phyloP scores from a whole-genome alignment of 225 moss, liverwort and hornwort species.

The Lunularia cruciata region DNA sequence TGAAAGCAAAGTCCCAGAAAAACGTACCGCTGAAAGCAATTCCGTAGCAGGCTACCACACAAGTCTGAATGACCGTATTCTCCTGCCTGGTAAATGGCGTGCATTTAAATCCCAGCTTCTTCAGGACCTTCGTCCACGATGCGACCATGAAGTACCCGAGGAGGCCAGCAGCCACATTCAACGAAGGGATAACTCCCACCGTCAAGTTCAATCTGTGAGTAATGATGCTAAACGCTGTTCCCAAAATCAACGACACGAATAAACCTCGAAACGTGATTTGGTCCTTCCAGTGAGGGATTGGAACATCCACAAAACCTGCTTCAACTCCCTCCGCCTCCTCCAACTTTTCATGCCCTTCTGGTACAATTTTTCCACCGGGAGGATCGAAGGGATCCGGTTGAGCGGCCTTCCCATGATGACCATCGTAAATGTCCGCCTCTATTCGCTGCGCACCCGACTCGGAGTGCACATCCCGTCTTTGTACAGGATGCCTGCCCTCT shows the following conservation, averaged over 20 bases:
- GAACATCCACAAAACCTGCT: slow-evolving; percentile 10
- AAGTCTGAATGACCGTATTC: slow-evolving; percentile 95
- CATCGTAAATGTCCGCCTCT: slow-evolving; percentile 26
- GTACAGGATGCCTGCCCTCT: not conserved
- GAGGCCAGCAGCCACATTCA: slow-evolving; percentile 80
- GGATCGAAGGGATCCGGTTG: not conserved
- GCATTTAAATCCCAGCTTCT: slow-evolving; percentile 45
- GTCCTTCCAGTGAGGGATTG: slow-evolving; percentile 65
- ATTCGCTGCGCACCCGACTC: slow-evolving; percentile 2
- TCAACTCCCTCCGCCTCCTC: not conserved
- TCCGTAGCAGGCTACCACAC: slow-evolving; percentile 84
- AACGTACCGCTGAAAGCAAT: slow-evolving; percentile 79
- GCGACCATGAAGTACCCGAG: slow-evolving; percentile 75
- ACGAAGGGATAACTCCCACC: slow-evolving; percentile 85
- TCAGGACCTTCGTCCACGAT: slow-evolving; percentile 40
- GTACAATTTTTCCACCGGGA: not conserved
- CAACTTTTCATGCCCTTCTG: not conserved
- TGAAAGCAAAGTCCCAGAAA: not conserved
- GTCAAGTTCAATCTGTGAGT: slow-evolving; percentile 83
- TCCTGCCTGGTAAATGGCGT: slow-evolving; percentile 95
- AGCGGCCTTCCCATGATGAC: not conserved
- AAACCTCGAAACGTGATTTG: slow-evolving; percentile 72
- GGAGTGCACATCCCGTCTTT: slow-evolving; percentile 13
- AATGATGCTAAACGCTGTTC: slow-evolving; percentile 67
- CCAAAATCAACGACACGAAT: slow-evolving; percentile 52